Evolutionary conservation across 441 rosid species (phyloP).

Genomic region (Melastoma candidum): DNA sequence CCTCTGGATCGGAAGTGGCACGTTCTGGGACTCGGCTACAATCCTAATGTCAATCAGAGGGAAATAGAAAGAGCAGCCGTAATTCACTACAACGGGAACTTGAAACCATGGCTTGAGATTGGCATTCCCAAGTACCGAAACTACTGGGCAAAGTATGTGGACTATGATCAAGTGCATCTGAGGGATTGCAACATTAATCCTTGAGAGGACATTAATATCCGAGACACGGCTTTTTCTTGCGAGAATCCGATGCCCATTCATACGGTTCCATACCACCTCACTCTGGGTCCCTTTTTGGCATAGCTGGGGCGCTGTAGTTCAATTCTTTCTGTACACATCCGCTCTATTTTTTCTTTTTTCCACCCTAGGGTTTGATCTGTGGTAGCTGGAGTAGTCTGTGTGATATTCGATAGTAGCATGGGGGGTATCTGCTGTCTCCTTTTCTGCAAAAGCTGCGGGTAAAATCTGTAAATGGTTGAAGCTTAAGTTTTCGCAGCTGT

Average conservation of each 20-base stretch:
- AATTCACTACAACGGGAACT: slow-evolving; percentile 87
- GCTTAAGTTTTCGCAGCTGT: slow-evolving; percentile 10
- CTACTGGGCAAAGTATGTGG: slow-evolving; percentile 68
- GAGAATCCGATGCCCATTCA: slow-evolving; percentile 4
- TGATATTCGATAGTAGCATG: neutral
- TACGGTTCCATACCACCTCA: slow-evolving; percentile 21
- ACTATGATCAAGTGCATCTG: slow-evolving; percentile 55
- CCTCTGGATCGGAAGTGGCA: slow-evolving; percentile 75
- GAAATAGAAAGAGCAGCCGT: slow-evolving; percentile 81
- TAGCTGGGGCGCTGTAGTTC: slow-evolving; percentile 11
- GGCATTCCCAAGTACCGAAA: slow-evolving; percentile 60
- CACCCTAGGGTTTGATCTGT: slow-evolving; percentile 4
- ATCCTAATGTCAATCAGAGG: slow-evolving; percentile 65
- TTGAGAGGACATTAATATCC: slow-evolving; percentile 15
- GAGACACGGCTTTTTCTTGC: neutral
- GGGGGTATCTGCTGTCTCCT: neutral
- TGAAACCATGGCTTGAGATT: slow-evolving; percentile 97
- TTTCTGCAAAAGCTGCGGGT: slow-evolving; percentile 18
- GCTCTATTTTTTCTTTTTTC: slow-evolving; percentile 1
- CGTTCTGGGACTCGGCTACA: slow-evolving; percentile 89
- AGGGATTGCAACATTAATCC: slow-evolving; percentile 91
- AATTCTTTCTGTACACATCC: slow-evolving; percentile 34
- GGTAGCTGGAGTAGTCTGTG: slow-evolving; percentile 10
- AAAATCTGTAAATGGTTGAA: slow-evolving; percentile 28
- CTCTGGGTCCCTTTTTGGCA: slow-evolving; percentile 13